These are phyloP conservation scores for Trypanosoma boissoni DNA, from an alignment of 208 protist species.

Conservation along the genomic window DNA sequence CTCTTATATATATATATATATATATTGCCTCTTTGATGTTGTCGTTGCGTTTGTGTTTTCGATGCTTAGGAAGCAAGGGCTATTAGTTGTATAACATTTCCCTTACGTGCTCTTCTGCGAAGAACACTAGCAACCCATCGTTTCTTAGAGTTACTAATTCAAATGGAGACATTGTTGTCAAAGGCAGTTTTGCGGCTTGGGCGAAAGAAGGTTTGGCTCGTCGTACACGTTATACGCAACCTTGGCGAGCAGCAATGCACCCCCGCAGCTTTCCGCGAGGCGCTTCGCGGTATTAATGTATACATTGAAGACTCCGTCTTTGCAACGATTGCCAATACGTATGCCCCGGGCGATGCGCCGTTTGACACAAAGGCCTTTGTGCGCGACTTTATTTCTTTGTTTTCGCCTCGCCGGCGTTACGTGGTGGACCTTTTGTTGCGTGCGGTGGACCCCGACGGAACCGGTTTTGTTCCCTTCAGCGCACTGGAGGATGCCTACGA, in stretches of 20 bases:
- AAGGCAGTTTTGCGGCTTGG: conserved; percentile 71
- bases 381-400: conserved; percentile 31
- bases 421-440: conserved; percentile 58
- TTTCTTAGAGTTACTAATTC: too few relatives aligned
- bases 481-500: conserved; percentile 59
- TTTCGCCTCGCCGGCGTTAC: conserved; percentile 59
- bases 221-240: conserved; percentile 39
- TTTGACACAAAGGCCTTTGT: conserved; percentile 35
- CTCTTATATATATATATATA: conserved; percentile 2
- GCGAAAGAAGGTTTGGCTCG: conserved; percentile 59
- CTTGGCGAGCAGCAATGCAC: conserved; percentile 17
- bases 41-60: too few relatives aligned
- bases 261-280: conserved; percentile 44
- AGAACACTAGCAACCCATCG: too few relatives aligned
- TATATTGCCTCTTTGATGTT: too few relatives aligned
- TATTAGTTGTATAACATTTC: too few relatives aligned
- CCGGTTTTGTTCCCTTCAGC: conserved; percentile 40
- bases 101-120: too few relatives aligned
- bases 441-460: conserved; percentile 48
- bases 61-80: too few relatives aligned
- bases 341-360: neutral
- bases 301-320: conserved; percentile 68
- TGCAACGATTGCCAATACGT: conserved; percentile 26
- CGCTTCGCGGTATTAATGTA: conserved; percentile 54
- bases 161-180: conserved; percentile 30